Base-by-base conservation (phyloP, 1,284 basidiomycete genomes). In the Chondrostereum purpureum region DNA sequence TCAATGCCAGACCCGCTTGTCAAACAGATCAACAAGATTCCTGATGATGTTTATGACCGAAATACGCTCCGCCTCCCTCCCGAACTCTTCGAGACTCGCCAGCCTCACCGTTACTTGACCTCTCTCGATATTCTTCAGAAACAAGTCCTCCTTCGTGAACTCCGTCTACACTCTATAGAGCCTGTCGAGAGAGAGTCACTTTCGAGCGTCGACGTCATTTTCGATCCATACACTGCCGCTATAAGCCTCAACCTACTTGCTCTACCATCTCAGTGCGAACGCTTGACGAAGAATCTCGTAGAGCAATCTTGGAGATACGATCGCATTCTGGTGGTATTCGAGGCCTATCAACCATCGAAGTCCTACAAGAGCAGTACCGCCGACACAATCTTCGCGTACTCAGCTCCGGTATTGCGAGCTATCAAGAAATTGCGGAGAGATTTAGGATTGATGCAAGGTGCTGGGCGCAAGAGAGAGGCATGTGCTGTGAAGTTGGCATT, bases 61-160 rank as follows among this genome's bases (percentile, higher is more conserved):
- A 66, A 68, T 45, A 84, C 78, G 2, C 58, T 82, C 16, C 54
- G 55, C 13, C 61, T 79, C 33, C 71, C 75, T 4, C 54, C 58
- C 3, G 42, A 52, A 13, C 60, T 60, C 59, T 13, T 13, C 11
- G 21, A 18, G 21, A 45, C 49, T n/a, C 53, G 47, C 27, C 59
- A 54, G n/a, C 43, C 57, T n/a, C 83, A 87, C 58, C 71, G 68
- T 19, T 88, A 87, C 55, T 67, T 89, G 58, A 75, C 76, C 13
- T 87, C 83, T 13, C 57, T 87, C 45, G 66, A 76, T 19, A 50
- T 86, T n/a, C 64, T 87, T 3, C 83, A 88, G 58, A 80, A 80
- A 53, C 77, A 75, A 42, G 66, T 65, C 10, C 63, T 88, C 1
- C 68, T 82, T 23, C 70, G 69, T 5, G 59, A 63, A 12, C 66